Percentiles rank a stretch among this genome's conserved stretches.
These are phyloP conservation scores for Fonsecaea erecta DNA, from an alignment of 2,329 filamentous ascomycete genomes.

Conservation along the genomic window DNA sequence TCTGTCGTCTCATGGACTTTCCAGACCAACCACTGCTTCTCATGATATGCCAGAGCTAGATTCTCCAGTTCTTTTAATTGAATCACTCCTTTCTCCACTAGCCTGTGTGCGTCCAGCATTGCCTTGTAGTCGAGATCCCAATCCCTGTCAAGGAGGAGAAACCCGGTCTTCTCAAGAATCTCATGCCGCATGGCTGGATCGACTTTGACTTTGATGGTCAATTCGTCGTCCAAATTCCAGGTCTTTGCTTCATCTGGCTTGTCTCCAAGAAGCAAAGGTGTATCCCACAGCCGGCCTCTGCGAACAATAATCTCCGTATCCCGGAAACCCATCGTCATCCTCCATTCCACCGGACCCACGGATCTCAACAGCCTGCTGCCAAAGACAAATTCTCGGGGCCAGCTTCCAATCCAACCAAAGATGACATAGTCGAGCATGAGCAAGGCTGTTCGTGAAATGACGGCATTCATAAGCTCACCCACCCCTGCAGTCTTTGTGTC, in stretches of 20 bases:
- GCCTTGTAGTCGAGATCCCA: conserved; percentile 86
- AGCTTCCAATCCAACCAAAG: conserved; percentile 70
- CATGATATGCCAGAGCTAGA: conserved; percentile 64
- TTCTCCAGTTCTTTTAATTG: conserved; percentile 70
- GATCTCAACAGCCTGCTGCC: conserved; percentile 60
- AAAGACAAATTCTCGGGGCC: conserved; percentile 73
- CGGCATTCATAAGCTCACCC: conserved; percentile 60
- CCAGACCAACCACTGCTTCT: conserved; percentile 71
- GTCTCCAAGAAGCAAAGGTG: conserved; percentile 52
- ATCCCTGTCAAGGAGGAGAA: conserved; percentile 79
- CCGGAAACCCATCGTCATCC: conserved; percentile 71
- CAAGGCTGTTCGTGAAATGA: conserved; percentile 64
- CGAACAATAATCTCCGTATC: conserved; percentile 80
- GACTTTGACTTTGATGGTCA: conserved; percentile 60
- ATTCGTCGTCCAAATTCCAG: conserved; percentile 56
- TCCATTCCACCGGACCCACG: conserved; percentile 71
- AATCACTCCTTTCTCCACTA: conserved; percentile 63
- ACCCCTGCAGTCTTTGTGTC: conserved; percentile 62
- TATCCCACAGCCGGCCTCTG: conserved; percentile 74
- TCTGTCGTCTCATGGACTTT: conserved; percentile 59
- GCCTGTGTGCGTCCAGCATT: conserved; percentile 74
- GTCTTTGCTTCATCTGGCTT: conserved; percentile 44
- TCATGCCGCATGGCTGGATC: conserved; percentile 70
- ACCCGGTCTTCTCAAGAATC: conserved; percentile 79
- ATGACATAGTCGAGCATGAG: conserved; percentile 77